Base-by-base conservation (phyloP, 129 eudicot genomes). In the Smallanthus sonchifolius region DNA sequence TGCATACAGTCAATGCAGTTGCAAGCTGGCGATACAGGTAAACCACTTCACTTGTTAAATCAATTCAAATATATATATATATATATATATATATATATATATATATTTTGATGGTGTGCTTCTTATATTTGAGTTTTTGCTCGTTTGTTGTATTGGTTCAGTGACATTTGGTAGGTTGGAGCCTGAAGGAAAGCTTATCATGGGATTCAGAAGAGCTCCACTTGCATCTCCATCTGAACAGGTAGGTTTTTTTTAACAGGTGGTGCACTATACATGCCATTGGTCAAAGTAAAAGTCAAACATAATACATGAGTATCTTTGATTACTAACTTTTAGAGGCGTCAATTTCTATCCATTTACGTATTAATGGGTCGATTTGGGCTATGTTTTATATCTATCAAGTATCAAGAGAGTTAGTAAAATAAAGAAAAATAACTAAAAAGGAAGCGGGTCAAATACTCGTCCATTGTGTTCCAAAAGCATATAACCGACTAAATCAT, bases 21-120 rank as follows among this genome's bases (percentile, higher is more conserved):
- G 84, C 87, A 82, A 83, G 99, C 97, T 66, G 99, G 99, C 30
- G 99, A 94, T 69, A 82, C 84, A 79, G 97, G 99, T 95, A 83
- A 83, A 66, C 37, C 36, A 30, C 63, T 24, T 61, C 36, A 30
- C 61, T 81, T 17, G 59, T 28, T 45, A 39, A 4, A 10, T 44
- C 3, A 38, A 13, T 67, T 40, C 9, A 24, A 24, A 24, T 24
- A 19, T 10, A 69, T 44, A 1, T 73, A 65, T 6, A n/a, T n/a
- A n/a, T n/a, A n/a, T n/a, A 16, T 39, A 5, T 24, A 37, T 51
- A 38, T 70, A 16, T 5, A 65, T 65, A 10, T 45, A 16, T 68
- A 49, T 70, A 36, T 3, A 55, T 59, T 10, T 36, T 64, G 57
- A 51, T 10, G 60, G 36, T 10, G 7, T 7, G n/a, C 11, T 11